Evolutionary conservation across 768 basidiomycete genomes (phyloP).

Genomic region (Zangia roseola): DNA sequence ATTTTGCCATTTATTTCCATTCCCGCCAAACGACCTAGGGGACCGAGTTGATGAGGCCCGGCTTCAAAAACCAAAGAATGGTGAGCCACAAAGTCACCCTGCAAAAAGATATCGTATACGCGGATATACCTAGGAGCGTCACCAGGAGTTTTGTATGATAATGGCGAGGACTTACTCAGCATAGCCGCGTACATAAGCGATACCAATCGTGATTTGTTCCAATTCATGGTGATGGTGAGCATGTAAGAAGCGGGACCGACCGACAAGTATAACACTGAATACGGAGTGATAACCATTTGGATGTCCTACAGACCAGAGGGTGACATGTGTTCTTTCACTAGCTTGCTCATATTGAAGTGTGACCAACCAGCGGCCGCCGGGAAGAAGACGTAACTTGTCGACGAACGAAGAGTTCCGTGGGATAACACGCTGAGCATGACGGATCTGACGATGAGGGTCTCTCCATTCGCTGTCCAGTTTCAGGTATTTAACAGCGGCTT

Average conservation of each 20-base stretch:
- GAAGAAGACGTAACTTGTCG: conserved; percentile 45
- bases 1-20: conserved; percentile 25
- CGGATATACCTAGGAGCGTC: conserved; percentile 20
- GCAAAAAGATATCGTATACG: conserved; percentile 23
- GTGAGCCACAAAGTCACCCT: background rate
- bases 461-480: conserved; percentile 54
- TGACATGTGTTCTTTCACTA: conserved; percentile 40
- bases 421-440: conserved; percentile 37
- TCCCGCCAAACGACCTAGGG: conserved; percentile 15
- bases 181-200: conserved; percentile 14
- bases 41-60: conserved; percentile 9
- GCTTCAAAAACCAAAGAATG: conserved; percentile 20
- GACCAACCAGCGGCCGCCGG: conserved; percentile 49
- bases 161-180: conserved; percentile 16
- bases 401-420: conserved; percentile 37
- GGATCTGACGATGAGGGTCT: conserved; percentile 34
- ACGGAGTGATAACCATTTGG: conserved; percentile 25
- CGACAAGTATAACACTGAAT: conserved; percentile 27
- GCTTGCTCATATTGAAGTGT: conserved; percentile 37
- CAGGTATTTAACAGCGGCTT: conserved; percentile 41
- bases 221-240: conserved; percentile 26
- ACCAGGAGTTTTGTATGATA: background rate
- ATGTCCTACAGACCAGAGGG: conserved; percentile 44
- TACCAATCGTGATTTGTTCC: conserved; percentile 20
- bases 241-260: conserved; percentile 36